Percentiles rank a stretch among this genome's conserved stretches.
Conservation (phyloP, 2,329 filamentous ascomycete genomes). For the Fusarium floridanum region DNA sequence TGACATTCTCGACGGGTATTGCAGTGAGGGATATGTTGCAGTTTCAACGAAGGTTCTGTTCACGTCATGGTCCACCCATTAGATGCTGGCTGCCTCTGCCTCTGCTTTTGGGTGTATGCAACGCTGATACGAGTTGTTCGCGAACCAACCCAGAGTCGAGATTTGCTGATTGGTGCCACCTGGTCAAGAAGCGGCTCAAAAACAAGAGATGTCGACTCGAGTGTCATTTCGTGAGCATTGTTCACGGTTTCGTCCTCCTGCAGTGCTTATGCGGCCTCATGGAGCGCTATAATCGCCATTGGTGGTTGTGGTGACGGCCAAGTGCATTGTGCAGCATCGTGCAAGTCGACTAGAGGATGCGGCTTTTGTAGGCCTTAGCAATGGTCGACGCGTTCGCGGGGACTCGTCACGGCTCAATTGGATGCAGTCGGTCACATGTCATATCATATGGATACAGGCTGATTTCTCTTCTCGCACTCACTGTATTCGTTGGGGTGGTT, state of each 20-base stretch:
- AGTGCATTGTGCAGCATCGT: conserved; percentile 13
- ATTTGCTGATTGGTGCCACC: conserved; percentile 1
- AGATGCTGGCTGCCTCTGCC: not conserved
- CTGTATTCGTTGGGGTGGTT: not conserved
- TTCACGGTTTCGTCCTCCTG: conserved; percentile 7
- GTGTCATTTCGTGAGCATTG: not conserved
- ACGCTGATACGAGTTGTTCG: conserved; percentile 19
- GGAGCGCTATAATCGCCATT: conserved; percentile 1
- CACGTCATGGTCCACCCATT: not conserved
- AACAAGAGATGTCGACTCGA: not conserved
- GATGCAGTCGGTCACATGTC: conserved; percentile 15
- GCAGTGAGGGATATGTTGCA: not conserved
- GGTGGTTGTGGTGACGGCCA: conserved; percentile 9
- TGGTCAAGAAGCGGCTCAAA: conserved; percentile 1
- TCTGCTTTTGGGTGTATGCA: conserved; percentile 2
- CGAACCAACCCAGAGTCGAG: not conserved
- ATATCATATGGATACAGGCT: not conserved
- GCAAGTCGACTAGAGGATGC: not conserved
- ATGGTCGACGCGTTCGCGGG: not conserved
- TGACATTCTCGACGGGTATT: not conserved
- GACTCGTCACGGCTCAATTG: not conserved
- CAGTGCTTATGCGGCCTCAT: conserved; percentile 12
- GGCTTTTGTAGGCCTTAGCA: not conserved
- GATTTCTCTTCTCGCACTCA: not conserved
- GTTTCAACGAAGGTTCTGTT: not conserved